Base-by-base conservation (phyloP, 2,329 filamentous ascomycete genomes). In the Ceratocystis papillata region DNA sequence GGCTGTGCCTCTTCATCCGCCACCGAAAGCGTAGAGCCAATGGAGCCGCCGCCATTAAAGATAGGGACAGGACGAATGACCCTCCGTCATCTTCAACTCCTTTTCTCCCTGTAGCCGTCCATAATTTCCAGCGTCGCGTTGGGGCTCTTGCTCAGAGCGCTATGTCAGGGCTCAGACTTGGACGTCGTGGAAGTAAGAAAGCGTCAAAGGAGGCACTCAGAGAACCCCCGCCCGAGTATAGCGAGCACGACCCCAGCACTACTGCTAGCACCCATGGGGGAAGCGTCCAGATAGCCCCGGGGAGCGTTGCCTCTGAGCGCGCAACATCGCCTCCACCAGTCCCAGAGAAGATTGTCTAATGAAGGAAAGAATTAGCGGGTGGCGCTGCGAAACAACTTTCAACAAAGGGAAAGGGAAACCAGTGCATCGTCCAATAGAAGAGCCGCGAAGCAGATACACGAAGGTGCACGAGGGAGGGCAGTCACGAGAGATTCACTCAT, bases 161-260 rank as follows among this genome's bases (percentile, higher is more conserved):
- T 4, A 30, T 30, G 22, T 25, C 53, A 12, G 17, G 25, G 12
- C 15, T 57, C 22, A 17, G 28, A 41, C 28, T 53, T 17, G 45
- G 44, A 17, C 22, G 12, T 12, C 22, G 25, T 28, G 30, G 37
- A 12, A 28, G 12, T 17, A 30, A 12, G 30, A 57, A 57, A 28
- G 15, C 12, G 7, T 28, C 53, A 5, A 30, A 57, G 46, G 5
- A 7, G 41, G 25, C 12, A 41, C 45, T 37, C 20, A 20, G 61
- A 20, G 61, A 62, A 28, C 66, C 66, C 3, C 66, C 66, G 15
- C 66, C 66, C 4, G 53, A 62, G 41, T 67, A 68, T 12, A 57
- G 46, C n/a, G 66, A 59, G 20, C 44, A 50, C 2, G 66, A 60
- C 53, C 28, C 57, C 8, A 60, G n/a, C 17, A 30, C 63, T 6